Evolutionary conservation across 345 rosid species (phyloP).

Genomic region (Trapa bicornis): DNA sequence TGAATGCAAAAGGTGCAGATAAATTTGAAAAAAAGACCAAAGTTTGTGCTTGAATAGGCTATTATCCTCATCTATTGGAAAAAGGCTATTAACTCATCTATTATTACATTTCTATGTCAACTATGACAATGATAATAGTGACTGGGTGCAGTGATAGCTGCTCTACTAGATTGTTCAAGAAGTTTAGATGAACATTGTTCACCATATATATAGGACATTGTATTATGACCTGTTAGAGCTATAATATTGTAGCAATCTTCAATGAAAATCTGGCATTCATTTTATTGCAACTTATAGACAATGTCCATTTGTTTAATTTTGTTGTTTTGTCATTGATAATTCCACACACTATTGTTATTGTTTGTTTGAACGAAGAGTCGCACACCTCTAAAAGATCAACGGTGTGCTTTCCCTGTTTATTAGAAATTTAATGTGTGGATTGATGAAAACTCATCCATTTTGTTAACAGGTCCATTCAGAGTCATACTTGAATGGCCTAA

Average conservation of each 20-base stretch:
- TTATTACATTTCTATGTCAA: not conserved
- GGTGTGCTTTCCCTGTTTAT: not conserved
- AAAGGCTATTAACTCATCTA: too few species aligned
- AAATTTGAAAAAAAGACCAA: too few species aligned
- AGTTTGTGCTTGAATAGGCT: too few species aligned
- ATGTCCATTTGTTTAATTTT: not conserved
- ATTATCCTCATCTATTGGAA: too few species aligned
- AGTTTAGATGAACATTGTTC: not conserved
- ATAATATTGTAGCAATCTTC: not conserved
- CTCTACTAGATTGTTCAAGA: not conserved
- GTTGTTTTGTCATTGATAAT: not conserved
- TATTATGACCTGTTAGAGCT: not conserved
- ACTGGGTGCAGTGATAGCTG: not conserved
- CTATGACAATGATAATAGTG: not conserved
- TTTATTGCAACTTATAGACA: not conserved
- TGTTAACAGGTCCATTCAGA: constrained; percentile 61
- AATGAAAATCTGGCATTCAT: not conserved
- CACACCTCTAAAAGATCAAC: not conserved
- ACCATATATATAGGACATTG: not conserved
- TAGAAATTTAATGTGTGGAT: not conserved
- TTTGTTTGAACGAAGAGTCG: not conserved
- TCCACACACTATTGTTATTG: not conserved
- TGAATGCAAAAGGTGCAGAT: too few species aligned
- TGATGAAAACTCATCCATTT: not conserved
- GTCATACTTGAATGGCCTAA: constrained; percentile 62